Percentiles rank a stretch among this genome's conserved stretches.
phyloP scores from a whole-genome alignment of 2,329 filamentous ascomycete genomes.

The Sporothrix dimorphospora region DNA sequence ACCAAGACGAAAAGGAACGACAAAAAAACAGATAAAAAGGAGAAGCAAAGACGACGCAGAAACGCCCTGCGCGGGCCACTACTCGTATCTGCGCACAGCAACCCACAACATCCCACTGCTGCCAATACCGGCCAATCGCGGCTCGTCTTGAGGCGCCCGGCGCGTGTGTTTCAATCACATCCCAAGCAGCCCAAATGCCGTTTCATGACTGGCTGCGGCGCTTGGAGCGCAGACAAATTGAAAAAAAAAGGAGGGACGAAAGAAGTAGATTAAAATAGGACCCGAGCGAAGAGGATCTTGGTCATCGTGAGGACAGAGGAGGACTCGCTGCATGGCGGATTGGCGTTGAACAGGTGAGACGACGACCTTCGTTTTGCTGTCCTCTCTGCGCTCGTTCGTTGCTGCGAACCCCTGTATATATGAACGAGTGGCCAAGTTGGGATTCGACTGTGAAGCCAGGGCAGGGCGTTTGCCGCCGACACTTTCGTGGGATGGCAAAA shows the following conservation, averaged over 20 bases:
- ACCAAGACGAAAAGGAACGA: background rate
- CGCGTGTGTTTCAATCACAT: constrained; percentile 35
- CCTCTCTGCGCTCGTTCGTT: background rate
- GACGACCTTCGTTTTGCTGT: background rate
- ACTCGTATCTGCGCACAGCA: background rate
- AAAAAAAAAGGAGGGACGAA: constrained; percentile 1
- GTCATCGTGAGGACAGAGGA: background rate
- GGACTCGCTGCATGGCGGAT: background rate
- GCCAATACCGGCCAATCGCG: constrained; percentile 26
- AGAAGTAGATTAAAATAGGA: background rate
- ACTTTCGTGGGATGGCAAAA: background rate
- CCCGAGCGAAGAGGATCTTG: background rate
- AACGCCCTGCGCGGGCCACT: background rate
- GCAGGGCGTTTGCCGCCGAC: background rate
- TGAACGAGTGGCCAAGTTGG: too few relatives aligned
- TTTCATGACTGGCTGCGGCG: constrained; percentile 31
- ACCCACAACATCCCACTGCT: background rate
- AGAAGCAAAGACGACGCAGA: background rate
- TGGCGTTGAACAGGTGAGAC: background rate
- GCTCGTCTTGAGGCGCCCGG: constrained; percentile 32
- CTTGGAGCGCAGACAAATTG: constrained; percentile 16
- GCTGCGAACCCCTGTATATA: background rate
- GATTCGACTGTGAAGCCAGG: background rate
- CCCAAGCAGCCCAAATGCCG: constrained; percentile 22
- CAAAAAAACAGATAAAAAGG: background rate